phyloP scores from a whole-genome alignment of 179 eudicot genomes.

The Silene vulgaris region DNA sequence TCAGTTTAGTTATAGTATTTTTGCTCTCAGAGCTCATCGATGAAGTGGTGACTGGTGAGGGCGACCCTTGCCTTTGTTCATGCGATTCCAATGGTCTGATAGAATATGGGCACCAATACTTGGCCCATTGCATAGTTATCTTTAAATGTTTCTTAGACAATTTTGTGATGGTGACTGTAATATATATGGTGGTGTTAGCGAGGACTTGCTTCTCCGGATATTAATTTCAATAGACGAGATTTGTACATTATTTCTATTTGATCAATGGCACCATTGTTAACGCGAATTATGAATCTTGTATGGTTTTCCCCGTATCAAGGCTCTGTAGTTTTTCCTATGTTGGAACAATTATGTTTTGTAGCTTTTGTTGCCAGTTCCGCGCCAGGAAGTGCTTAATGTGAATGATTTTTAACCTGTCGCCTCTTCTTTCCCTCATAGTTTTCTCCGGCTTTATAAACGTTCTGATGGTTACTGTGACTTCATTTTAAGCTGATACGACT shows the following conservation, averaged over 20 bases:
- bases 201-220: slow-evolving; percentile 5
- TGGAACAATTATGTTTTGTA: too few species aligned
- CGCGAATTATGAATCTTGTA: too few species aligned
- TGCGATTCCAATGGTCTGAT: slow-evolving; percentile 16
- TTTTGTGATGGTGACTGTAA: slow-evolving; percentile 27
- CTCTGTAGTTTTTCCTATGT: too few species aligned
- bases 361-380: too few species aligned
- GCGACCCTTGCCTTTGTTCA: background rate
- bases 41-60: background rate
- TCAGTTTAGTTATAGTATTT: slow-evolving; percentile 18
- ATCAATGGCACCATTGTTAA: too few species aligned
- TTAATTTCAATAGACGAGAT: slow-evolving; percentile 3
- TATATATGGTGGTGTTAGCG: slow-evolving; percentile 25
- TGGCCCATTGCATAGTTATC: slow-evolving; percentile 24
- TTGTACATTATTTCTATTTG: slow-evolving; percentile 20
- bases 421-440: too few species aligned
- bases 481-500: too few species aligned
- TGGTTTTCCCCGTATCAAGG: too few species aligned
- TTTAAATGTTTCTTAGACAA: slow-evolving; percentile 13
- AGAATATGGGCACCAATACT: slow-evolving; percentile 15
- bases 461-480: too few species aligned
- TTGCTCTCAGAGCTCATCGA: background rate
- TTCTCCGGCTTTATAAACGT: too few species aligned
- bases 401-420: too few species aligned
- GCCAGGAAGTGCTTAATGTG: too few species aligned